These are phyloP conservation scores for Tephrocybe sp. DNA, from an alignment of 768 basidiomycete genomes.

Conservation along the genomic window DNA sequence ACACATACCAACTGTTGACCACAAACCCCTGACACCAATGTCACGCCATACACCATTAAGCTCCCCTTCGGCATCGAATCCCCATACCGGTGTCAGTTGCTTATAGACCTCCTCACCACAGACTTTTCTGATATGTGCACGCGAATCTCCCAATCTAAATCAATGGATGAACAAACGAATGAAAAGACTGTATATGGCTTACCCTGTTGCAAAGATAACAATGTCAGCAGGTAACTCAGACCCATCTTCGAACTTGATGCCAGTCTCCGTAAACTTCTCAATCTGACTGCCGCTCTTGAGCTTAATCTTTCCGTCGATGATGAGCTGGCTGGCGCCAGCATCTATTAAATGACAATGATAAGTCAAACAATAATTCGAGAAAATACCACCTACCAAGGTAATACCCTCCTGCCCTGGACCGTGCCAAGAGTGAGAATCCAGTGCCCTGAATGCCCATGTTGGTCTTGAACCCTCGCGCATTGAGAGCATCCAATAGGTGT, in stretches of 20 bases:
- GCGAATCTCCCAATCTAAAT: conserved; percentile 40
- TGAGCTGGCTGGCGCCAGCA: conserved; percentile 51
- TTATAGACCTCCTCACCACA: conserved; percentile 40
- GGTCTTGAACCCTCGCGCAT: conserved; percentile 53
- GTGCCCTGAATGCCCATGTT: conserved; percentile 48
- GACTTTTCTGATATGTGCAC: conserved; percentile 33
- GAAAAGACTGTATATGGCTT: no score
- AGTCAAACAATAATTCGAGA: background rate
- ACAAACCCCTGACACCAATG: conserved; percentile 46
- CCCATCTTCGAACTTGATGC: conserved; percentile 45
- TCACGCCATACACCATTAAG: conserved; percentile 46
- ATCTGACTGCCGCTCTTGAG: conserved; percentile 54
- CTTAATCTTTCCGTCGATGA: conserved; percentile 65
- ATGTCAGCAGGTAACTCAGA: conserved; percentile 43
- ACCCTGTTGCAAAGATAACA: conserved; percentile 49
- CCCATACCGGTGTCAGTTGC: conserved; percentile 53
- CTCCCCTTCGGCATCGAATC: conserved; percentile 62
- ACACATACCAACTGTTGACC: conserved; percentile 54
- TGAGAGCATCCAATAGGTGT: conserved; percentile 52
- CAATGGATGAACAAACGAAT: no score
- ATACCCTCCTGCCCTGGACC: conserved; percentile 55
- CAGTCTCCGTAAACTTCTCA: conserved; percentile 35
- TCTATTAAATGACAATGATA: conserved; percentile 27
- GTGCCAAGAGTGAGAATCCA: conserved; percentile 48
- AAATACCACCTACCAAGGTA: conserved; percentile 49